Percentiles rank a stretch among this genome's conserved stretches.
Evolutionary conservation across 129 eudicot species (phyloP).

Genomic region (Calendula officinalis): DNA sequence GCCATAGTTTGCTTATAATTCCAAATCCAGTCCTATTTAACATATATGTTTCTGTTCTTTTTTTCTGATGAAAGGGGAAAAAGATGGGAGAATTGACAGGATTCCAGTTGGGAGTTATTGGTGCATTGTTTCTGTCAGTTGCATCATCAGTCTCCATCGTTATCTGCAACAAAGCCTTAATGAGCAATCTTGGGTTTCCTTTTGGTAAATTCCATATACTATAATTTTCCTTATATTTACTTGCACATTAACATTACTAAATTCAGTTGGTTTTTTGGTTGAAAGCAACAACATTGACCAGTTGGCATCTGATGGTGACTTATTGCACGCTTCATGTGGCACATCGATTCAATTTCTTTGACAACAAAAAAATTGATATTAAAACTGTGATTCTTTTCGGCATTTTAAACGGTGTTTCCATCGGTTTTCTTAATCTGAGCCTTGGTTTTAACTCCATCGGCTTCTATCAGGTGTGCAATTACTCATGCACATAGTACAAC

Average conservation of each 20-base stretch:
- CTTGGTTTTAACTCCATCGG: conserved; percentile 97
- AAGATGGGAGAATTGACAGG: too few species aligned
- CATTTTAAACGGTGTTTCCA: conserved; percentile 67
- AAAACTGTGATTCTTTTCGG: conserved; percentile 85
- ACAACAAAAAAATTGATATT: conserved; percentile 73
- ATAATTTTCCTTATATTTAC: conserved; percentile 6
- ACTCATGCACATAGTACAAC: background rate
- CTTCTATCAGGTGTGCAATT: conserved; percentile 67
- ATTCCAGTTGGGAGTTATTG: conserved; percentile 28
- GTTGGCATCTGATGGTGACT: conserved; percentile 98
- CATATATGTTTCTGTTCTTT: too few species aligned
- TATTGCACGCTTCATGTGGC: conserved; percentile 91
- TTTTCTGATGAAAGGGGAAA: too few species aligned
- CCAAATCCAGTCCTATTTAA: too few species aligned
- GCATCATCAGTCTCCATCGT: conserved; percentile 97
- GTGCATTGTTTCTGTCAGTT: conserved; percentile 90
- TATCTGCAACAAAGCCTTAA: conserved; percentile 92
- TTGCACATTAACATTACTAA: conserved; percentile 1
- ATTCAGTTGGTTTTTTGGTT: background rate
- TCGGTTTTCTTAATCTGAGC: conserved; percentile 90
- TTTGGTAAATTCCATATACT: conserved; percentile 55
- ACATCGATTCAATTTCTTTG: conserved; percentile 72
- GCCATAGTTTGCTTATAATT: too few species aligned
- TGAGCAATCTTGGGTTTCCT: conserved; percentile 93
- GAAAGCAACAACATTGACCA: conserved; percentile 92